Percentiles rank a stretch among this genome's conserved stretches.
Evolutionary conservation across 768 basidiomycete genomes (phyloP).

Genomic region (Boletellus ananiceps): DNA sequence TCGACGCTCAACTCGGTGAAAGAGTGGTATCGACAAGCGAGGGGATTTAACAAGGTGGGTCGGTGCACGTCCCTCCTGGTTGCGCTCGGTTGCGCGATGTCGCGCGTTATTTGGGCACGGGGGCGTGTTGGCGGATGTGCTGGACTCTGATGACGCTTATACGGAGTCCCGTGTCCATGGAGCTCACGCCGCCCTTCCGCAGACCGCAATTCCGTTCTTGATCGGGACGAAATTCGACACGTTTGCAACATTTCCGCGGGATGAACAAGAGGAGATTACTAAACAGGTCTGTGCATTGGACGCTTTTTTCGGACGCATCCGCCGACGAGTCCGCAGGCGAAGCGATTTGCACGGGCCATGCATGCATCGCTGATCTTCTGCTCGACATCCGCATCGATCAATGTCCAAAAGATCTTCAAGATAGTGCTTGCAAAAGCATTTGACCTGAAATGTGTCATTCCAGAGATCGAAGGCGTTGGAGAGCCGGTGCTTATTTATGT

Average conservation of each 20-base stretch:
- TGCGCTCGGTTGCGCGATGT: background rate
- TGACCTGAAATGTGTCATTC: conserved; percentile 97
- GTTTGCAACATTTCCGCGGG: conserved; percentile 90
- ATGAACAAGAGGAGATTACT: conserved; percentile 99
- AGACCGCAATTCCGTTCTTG: conserved; percentile 98
- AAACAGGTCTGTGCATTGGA: conserved; percentile 66
- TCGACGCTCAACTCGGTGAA: conserved; percentile 97
- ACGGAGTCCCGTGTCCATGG: conserved; percentile 5
- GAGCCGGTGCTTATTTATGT: conserved; percentile 95
- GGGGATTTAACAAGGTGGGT: conserved; percentile 96
- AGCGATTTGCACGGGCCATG: conserved; percentile 98
- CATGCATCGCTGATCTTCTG: conserved; percentile 99
- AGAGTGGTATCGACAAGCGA: conserved; percentile 99
- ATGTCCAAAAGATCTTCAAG: conserved; percentile 99
- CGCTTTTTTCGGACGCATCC: conserved; percentile 2
- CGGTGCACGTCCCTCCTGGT: background rate
- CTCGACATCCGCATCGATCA: conserved; percentile 97
- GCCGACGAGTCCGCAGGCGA: conserved; percentile 55
- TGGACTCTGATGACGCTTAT: conserved; percentile 2
- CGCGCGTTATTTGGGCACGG: background rate
- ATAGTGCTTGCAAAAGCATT: conserved; percentile 96
- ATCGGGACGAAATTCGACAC: conserved; percentile 99
- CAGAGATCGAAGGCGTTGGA: conserved; percentile 94
- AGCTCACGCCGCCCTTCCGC: conserved; percentile 16
- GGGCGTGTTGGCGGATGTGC: background rate